Evolutionary conservation across 2,329 filamentous ascomycete genomes (phyloP).

Genomic region (Fusarium humuli): DNA sequence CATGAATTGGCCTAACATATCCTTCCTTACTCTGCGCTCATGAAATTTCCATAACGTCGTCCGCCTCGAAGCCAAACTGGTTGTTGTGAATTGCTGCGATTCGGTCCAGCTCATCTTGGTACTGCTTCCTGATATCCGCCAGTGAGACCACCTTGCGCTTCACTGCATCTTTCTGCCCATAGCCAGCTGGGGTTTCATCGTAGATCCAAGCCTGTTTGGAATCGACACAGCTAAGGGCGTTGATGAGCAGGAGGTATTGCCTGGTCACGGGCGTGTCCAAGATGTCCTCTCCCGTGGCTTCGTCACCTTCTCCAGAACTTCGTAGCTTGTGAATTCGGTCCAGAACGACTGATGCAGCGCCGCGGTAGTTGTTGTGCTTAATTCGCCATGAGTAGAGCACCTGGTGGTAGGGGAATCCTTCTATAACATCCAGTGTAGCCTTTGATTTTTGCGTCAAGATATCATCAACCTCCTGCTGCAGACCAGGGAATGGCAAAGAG

Average conservation of each 20-base stretch:
- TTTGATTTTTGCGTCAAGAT: slow-evolving; percentile 79
- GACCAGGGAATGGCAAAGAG: slow-evolving; percentile 79
- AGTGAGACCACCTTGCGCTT: slow-evolving; percentile 86
- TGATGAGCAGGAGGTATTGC: slow-evolving; percentile 91
- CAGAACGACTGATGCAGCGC: slow-evolving; percentile 72
- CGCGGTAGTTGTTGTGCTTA: slow-evolving; percentile 85
- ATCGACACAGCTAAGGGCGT: slow-evolving; percentile 87
- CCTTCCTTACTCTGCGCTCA: slow-evolving; percentile 42
- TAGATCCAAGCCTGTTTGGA: slow-evolving; percentile 84
- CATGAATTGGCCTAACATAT: slow-evolving; percentile 27
- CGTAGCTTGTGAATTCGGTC: slow-evolving; percentile 73
- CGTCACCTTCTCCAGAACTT: slow-evolving; percentile 68
- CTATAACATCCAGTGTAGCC: slow-evolving; percentile 72
- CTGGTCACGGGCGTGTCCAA: slow-evolving; percentile 75
- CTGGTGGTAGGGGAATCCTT: slow-evolving; percentile 84
- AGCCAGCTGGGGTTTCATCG: slow-evolving; percentile 47
- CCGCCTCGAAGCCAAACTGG: slow-evolving; percentile 80
- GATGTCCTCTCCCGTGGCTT: slow-evolving; percentile 64
- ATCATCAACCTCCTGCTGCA: slow-evolving; percentile 82
- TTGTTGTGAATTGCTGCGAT: slow-evolving; percentile 89
- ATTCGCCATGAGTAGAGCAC: slow-evolving; percentile 93
- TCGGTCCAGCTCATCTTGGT: slow-evolving; percentile 89
- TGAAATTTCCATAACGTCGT: slow-evolving; percentile 66
- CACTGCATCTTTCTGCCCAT: slow-evolving; percentile 43
- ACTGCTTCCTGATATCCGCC: slow-evolving; percentile 87